A percentile compares a stretch with the other conserved stretches of the same genome.
These are phyloP conservation scores for Phytomonas francai DNA, from an alignment of 208 protist genomes.

Conservation along the genomic window DNA sequence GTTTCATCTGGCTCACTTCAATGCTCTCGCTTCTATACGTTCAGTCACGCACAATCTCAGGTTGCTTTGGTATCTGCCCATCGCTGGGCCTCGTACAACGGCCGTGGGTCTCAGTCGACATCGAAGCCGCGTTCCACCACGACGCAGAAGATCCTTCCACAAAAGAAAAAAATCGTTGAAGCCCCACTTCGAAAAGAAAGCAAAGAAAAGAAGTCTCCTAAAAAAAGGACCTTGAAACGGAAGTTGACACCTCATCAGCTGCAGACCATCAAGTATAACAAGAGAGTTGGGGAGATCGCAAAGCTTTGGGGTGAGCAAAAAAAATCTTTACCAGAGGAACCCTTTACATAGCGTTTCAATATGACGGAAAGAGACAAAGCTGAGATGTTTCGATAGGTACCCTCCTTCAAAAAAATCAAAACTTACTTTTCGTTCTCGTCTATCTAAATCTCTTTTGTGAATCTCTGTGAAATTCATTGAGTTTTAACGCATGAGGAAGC, in stretches of 20 bases:
- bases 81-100: not conserved
- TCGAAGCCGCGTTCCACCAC: not conserved
- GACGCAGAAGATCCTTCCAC: not conserved
- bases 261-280: slow-evolving; percentile 81
- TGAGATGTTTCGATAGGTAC: not conserved
- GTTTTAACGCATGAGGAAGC: not conserved
- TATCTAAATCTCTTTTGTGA: not conserved
- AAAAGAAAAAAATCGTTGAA: not conserved
- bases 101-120: not conserved
- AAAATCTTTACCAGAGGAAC: slow-evolving; percentile 7
- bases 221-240: not conserved
- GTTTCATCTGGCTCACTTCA: not conserved
- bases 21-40: not conserved
- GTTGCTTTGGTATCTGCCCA: not conserved
- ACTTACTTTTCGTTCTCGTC: not conserved
- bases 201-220: not conserved
- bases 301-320: slow-evolving; percentile 66
- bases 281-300: slow-evolving; percentile 74
- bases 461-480: not conserved
- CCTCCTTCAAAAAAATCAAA: not conserved
- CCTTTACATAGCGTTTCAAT: not conserved
- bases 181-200: not conserved
- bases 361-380: not conserved
- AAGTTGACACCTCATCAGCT: slow-evolving; percentile 27
- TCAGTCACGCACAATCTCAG: not conserved